Evolutionary conservation across 1,284 basidiomycete genomes (phyloP), one percentile per base, ranked within the genome.

Genomic region (Bjerkandera adusta): DNA sequence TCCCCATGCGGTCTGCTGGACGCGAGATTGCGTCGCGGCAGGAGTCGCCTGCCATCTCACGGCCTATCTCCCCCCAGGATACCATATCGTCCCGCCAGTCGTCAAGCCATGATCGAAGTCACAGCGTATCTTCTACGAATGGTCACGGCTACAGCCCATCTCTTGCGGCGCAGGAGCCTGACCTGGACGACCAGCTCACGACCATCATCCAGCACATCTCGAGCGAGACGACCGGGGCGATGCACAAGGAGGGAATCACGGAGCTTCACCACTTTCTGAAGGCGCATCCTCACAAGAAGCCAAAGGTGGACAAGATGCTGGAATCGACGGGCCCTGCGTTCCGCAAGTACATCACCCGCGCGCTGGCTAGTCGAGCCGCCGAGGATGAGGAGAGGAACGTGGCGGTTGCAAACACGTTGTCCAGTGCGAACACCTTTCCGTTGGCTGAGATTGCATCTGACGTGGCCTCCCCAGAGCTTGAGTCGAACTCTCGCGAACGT

Each of bases 251-350:
- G 68, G 93, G 92, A 4, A 95, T 99, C 49, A 94, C 92, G n/a
- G 92, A 95, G 57, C 71, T 99, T 33, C 93, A 98, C 63, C 86
- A 94, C 36, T 98, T 95, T 72, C 71, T 97, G 58, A 96, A 96
- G 67, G 83, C 84, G 24, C 84, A 97, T 61, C 96, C 95, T 0
- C 87, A 92, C 55, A 94, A 95, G 64, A 81, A 85, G 59, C 72
- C 79, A 4, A 85, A 87, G 48, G 91, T 97, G 13, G 90, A 94
- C 56, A 85, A 89, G 60, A 77, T 92, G 69, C 71, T 92, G 4
- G 87, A 92, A 59, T 80, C 84, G 3, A 91, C 89, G 2, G 88
- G 88, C 2, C 77, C 88, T 21, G 85, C 85, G 1, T 92, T 92
- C 70, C 76, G 85, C 45, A 91, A 91, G 63, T 92, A 92, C 57